Conservation (phyloP, 805 yeast genomes). For the Ogataea haglerorum region DNA sequence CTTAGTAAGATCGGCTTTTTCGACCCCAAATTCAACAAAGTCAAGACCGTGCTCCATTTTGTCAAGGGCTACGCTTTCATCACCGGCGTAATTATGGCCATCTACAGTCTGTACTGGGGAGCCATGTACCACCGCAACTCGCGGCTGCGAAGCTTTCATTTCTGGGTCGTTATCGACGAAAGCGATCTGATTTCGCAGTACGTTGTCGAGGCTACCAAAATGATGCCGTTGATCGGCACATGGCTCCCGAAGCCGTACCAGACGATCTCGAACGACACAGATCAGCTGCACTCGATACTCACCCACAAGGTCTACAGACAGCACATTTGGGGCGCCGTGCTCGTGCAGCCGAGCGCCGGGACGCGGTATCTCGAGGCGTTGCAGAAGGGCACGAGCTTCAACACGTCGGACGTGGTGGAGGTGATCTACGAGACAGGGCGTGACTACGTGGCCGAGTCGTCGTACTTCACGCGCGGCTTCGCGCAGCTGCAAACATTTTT, state of each 20-base stretch:
- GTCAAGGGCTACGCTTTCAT: constrained; percentile 30
- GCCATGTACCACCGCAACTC: constrained; percentile 31
- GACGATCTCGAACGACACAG: constrained; percentile 30
- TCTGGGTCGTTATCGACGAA: constrained; percentile 33
- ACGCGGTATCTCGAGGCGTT: constrained; percentile 37
- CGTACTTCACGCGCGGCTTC: constrained; percentile 42
- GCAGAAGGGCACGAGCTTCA: constrained; percentile 19
- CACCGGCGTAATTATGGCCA: constrained; percentile 34
- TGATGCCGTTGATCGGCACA: constrained; percentile 19
- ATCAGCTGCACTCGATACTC: constrained; percentile 37
- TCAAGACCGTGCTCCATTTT: constrained; percentile 15
- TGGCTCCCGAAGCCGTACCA: constrained; percentile 23
- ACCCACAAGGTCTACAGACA: constrained; percentile 47
- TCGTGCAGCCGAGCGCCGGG: constrained; percentile 51
- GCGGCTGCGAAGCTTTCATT: constrained; percentile 30
- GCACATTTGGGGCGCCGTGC: constrained; percentile 57
- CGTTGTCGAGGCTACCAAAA: constrained; percentile 20
- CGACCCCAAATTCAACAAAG: constrained; percentile 23
- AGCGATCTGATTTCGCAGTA: constrained; percentile 30
- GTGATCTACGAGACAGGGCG: constrained; percentile 58
- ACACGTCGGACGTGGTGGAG: constrained; percentile 33
- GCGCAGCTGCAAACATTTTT: constrained; percentile 33
- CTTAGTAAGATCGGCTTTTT: constrained; percentile 26
- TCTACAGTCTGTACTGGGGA: constrained; percentile 44
- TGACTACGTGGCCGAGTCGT: constrained; percentile 45